Conservation (phyloP, 1,284 basidiomycete genomes). For the Xerocomus cyaneibrunnescens region DNA sequence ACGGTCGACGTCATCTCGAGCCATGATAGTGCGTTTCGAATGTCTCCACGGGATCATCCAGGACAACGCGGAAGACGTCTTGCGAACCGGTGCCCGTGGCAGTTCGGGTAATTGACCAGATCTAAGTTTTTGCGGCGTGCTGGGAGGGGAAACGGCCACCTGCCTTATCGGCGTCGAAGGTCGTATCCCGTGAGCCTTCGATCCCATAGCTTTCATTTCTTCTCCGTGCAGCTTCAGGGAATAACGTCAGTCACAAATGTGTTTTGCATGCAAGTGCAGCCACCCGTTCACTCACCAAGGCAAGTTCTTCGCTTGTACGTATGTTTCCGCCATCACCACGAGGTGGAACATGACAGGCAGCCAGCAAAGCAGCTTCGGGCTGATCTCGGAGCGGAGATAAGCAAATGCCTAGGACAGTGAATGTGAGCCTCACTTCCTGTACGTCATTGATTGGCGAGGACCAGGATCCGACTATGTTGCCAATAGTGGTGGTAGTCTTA, state of each 20-base stretch:
- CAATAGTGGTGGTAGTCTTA: not conserved
- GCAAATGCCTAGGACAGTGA: constrained; percentile 46
- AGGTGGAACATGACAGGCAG: constrained; percentile 6
- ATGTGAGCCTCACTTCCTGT: constrained; percentile 16
- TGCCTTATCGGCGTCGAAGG: constrained; percentile 27
- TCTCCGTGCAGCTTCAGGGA: constrained; percentile 12
- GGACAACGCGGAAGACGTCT: constrained; percentile 24
- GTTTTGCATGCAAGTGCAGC: constrained; percentile 1
- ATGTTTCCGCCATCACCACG: constrained; percentile 20
- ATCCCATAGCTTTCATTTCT: not conserved
- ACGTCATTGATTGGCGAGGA: constrained; percentile 19
- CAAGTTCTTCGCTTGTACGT: constrained; percentile 1
- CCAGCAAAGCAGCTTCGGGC: constrained; percentile 4
- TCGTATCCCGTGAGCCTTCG: not conserved
- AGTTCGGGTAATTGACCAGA: constrained; percentile 12
- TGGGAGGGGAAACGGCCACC: constrained; percentile 21
- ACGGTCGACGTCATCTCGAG: constrained; percentile 12
- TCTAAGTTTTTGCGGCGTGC: constrained; percentile 28
- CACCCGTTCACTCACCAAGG: constrained; percentile 22
- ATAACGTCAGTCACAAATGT: constrained; percentile 7
- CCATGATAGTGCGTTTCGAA: constrained; percentile 4
- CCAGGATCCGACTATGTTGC: constrained; percentile 5
- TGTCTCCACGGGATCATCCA: constrained; percentile 27
- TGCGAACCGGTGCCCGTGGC: constrained; percentile 13
- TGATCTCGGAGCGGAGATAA: constrained; percentile 46